Evolutionary conservation across 352 stramenopile species (phyloP).

Genomic region (Globisporangium cystogenes): DNA sequence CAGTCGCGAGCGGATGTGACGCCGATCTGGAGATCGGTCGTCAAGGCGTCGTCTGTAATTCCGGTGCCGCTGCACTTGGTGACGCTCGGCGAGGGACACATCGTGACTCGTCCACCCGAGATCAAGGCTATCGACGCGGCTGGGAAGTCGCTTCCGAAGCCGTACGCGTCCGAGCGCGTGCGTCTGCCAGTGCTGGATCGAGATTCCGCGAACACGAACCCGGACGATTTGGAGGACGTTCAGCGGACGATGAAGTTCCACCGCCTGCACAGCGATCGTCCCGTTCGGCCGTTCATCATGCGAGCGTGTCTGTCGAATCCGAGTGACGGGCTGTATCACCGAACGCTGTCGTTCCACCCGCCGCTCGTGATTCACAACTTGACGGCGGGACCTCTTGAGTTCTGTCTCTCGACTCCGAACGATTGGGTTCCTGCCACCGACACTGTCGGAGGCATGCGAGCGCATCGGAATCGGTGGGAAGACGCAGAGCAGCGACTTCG

Average conservation of each 20-base stretch:
- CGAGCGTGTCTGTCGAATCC: conserved; percentile 49
- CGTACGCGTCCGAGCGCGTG: conserved; percentile 73
- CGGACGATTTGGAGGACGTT: conserved; percentile 24
- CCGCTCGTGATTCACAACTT: conserved; percentile 80
- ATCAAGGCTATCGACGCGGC: conserved; percentile 29
- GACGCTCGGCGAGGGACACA: conserved; percentile 58
- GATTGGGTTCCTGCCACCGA: conserved; percentile 59
- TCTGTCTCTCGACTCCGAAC: conserved; percentile 61
- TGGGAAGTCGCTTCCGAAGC: conserved; percentile 32
- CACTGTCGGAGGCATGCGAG: conserved; percentile 25
- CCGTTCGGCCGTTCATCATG: conserved; percentile 81
- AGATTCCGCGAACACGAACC: conserved; percentile 6
- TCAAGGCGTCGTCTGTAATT: conserved; percentile 52
- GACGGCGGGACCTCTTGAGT: conserved; percentile 65
- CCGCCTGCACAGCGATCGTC: conserved; percentile 64
- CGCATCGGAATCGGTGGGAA: conserved; percentile 60
- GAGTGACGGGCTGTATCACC: conserved; percentile 58
- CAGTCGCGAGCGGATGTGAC: conserved; percentile 21
- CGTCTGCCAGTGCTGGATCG: conserved; percentile 67
- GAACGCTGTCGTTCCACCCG: conserved; percentile 71
- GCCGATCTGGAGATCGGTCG: conserved; percentile 61
- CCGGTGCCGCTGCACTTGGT: conserved; percentile 73
- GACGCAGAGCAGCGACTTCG: conserved; percentile 68
- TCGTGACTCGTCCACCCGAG: conserved; percentile 66
- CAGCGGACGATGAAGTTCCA: conserved; percentile 74